Evolutionary conservation across 345 rosid genomes (phyloP), one percentile per base, ranked within the genome.

Genomic region (Salix koriyanagi): DNA sequence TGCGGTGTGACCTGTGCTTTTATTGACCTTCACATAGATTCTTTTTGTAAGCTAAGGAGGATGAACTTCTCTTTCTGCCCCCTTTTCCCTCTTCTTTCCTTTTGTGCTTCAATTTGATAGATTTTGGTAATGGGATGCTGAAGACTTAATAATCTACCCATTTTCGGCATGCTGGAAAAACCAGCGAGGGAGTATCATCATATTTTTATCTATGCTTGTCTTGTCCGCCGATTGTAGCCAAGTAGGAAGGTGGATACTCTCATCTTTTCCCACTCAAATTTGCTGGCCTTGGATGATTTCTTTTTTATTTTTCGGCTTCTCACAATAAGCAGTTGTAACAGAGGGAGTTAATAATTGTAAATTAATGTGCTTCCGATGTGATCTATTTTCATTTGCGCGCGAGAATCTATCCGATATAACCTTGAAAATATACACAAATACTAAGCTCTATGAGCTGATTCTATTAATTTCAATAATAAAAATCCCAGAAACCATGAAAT

Each of bases 41-140:
- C 87, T 80, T 85, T 85, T 46, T 82, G 83, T 86, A 77, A 82
- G 82, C 66, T 77, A 70, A 77, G 65, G 65, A 36, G 71, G 70
- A 23, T 72, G 60, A 67, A 36, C 26, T 54, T 62, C 30, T n/a
- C 23, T 66, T 34, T 42, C 34, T 44, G 11, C 42, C 41, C 23
- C 14, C 19, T 37, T 23, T 28, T 58, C 11, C 28, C 77, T 66
- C 21, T 56, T 60, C 14, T n/a, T 65, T 65, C 67, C 52, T 32
- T 65, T 65, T 76, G 58, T 75, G 76, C 78, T 70, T 88, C 70
- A 52, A 34, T 68, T 71, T 28, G 75, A 65, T 71, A 65, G 72
- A 73, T 76, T 76, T 56, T 68, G 75, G 62, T 15, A 67, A 73
- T 83, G 83, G 65, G 70, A 77, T 83, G 67, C 76, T 32, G 46